Base-by-base conservation (phyloP, 208 protist genomes). In the Acanthamoeba rhysodes region DNA sequence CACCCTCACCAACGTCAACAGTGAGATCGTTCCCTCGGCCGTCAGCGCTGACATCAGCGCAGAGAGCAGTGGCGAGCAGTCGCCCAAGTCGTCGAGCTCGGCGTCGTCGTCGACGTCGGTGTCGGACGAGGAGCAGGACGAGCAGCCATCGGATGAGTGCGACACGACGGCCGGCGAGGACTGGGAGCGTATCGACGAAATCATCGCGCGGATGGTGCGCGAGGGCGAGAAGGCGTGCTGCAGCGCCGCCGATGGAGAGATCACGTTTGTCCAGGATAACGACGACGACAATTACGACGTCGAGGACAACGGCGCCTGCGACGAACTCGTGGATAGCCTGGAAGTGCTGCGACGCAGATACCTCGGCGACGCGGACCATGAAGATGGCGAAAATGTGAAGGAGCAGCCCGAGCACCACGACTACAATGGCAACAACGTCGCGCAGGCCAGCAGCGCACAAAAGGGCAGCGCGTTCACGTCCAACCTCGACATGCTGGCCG, bases 141-240 rank as follows among this genome's bases (percentile, higher is more conserved):
- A 50, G 76, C n/a, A 41, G n/a, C 8, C 16, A 24, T 62, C 55
- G 16, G 55, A 22, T 62, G 55, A 24, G n/a, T 18, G 64, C 10
- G 82, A 90, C 7, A 22, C 37, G 29, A 24, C 16, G 22, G 82
- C 10, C 8, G 57, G 10, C 8, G 82, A 41, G 29, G 74, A 82
- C 6, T 82, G 29, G 29, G 74, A 82, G 37, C 74, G 74, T 12
- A 82, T 82, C 27, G 74, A 82, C 18, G 74, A 82, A 32, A 82
- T 82, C 74, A 82, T 82, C 74, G 74, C 74, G 20, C 74, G 74
- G 20, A 82, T 82, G 74, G 74, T 82, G 74, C 74, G 74, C 74
- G 74, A 82, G 41, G 74, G 74, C 29, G 74, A 82, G 74, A 41
- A 82, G 41, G 74, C 32, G 22, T 12, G 22, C 27, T 12, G 32